Percentiles rank a stretch among this genome's conserved stretches.
phyloP scores from a whole-genome alignment of 441 rosid species.

The Mallotus repandus region DNA sequence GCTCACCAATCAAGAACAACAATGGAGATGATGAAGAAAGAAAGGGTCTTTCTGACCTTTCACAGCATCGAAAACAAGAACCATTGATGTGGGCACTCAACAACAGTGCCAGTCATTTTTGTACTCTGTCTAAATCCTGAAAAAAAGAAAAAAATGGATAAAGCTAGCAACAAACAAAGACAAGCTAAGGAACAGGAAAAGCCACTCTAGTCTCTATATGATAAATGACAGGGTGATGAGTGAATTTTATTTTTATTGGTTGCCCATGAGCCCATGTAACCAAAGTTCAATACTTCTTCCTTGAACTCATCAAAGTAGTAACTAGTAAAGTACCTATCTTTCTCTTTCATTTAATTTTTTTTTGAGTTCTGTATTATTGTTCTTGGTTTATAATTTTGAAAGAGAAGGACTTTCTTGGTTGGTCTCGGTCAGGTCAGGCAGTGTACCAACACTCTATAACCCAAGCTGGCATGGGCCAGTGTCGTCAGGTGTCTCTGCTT shows the following conservation, averaged over 20 bases:
- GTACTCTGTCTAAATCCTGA: background rate
- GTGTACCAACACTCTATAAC: background rate
- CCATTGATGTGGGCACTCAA: background rate
- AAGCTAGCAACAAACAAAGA: background rate
- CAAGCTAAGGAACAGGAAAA: background rate
- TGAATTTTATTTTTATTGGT: background rate
- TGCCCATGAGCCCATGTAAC: background rate
- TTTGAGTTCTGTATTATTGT: background rate
- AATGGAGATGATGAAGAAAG: background rate
- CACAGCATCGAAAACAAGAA: background rate
- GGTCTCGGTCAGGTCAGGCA: slow-evolving; percentile 3
- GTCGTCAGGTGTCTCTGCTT: slow-evolving; percentile 23
- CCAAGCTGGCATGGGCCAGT: slow-evolving; percentile 18
- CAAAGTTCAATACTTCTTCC: background rate
- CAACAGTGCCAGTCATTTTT: background rate
- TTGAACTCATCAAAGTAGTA: background rate
- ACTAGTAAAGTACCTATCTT: background rate
- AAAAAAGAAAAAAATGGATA: background rate
- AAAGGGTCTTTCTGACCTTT: slow-evolving; percentile 15
- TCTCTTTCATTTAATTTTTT: background rate
- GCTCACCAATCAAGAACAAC: background rate
- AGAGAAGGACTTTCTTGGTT: background rate
- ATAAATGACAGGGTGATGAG: slow-evolving; percentile 4
- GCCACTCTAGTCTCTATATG: background rate
- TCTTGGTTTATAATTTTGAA: background rate